Evolutionary conservation across 768 basidiomycete species (phyloP).

Genomic region (Auricularia sp.): DNA sequence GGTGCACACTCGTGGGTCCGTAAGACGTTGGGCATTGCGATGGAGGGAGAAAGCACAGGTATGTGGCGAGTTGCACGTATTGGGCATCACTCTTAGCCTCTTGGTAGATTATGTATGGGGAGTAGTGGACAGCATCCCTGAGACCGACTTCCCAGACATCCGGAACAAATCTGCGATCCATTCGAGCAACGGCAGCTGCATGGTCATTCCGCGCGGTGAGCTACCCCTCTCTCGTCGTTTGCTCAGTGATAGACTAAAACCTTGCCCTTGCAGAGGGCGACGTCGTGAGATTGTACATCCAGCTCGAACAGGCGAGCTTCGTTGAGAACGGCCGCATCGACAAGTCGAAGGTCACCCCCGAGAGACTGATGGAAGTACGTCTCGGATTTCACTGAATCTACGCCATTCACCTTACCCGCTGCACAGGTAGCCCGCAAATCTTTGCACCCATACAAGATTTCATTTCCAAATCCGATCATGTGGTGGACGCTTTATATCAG

Average conservation of each 20-base stretch:
- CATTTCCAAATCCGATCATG: slow-evolving; percentile 38
- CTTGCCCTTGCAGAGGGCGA: slow-evolving; percentile 33
- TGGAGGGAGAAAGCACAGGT: slow-evolving; percentile 67
- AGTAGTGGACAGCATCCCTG: slow-evolving; percentile 58
- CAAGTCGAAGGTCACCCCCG: slow-evolving; percentile 38
- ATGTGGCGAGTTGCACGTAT: slow-evolving; percentile 6
- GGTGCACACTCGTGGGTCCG: slow-evolving; percentile 81
- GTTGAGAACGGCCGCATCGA: slow-evolving; percentile 42
- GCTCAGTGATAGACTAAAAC: neutral
- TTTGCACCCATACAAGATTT: slow-evolving; percentile 45
- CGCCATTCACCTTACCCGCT: neutral
- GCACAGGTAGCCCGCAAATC: slow-evolving; percentile 44
- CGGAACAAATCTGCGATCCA: slow-evolving; percentile 57
- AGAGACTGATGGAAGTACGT: slow-evolving; percentile 42
- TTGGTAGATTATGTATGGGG: slow-evolving; percentile 64
- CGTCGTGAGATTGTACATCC: slow-evolving; percentile 61
- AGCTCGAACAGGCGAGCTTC: slow-evolving; percentile 42
- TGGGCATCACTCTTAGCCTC: too few species aligned
- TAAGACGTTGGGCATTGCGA: slow-evolving; percentile 47
- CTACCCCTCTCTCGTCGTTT: neutral
- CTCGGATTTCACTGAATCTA: neutral
- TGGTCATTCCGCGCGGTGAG: slow-evolving; percentile 54
- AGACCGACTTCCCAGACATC: slow-evolving; percentile 73
- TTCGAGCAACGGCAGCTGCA: slow-evolving; percentile 55
- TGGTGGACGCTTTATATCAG: slow-evolving; percentile 72